Evolutionary conservation across 345 rosid species (phyloP).

Genomic region (Gossypium sturtianum): DNA sequence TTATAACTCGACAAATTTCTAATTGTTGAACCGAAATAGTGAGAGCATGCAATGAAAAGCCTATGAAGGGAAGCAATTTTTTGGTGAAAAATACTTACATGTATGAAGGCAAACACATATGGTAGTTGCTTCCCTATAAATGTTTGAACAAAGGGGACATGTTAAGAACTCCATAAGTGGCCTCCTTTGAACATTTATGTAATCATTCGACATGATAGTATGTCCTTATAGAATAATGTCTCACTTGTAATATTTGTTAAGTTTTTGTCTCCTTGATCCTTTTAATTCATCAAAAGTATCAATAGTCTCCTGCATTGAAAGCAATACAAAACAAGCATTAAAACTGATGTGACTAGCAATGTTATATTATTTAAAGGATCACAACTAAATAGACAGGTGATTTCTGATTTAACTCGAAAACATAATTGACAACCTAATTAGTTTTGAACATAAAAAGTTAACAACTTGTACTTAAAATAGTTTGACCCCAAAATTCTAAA

Average conservation of each 20-base stretch:
- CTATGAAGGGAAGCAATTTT: background rate
- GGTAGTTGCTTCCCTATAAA: conserved; percentile 12
- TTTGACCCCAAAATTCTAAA: no score
- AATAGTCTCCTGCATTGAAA: background rate
- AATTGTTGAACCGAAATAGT: background rate
- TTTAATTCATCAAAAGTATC: background rate
- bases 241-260: background rate
- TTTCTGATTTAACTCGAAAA: no score
- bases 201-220: conserved; percentile 9
- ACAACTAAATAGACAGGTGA: no score
- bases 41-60: background rate
- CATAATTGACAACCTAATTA: no score
- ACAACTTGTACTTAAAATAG: no score
- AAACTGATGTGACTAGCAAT: no score
- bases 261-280: background rate
- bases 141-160: background rate
- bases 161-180: conserved; percentile 6
- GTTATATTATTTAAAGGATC: no score
- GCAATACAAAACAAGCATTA: background rate
- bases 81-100: background rate
- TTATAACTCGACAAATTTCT: background rate
- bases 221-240: background rate
- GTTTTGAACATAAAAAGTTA: no score
- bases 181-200: conserved; percentile 2
- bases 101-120: conserved; percentile 8